Conservation (phyloP, 1,139 yeast genomes). For the Debaryomyces robertsiae region DNA sequence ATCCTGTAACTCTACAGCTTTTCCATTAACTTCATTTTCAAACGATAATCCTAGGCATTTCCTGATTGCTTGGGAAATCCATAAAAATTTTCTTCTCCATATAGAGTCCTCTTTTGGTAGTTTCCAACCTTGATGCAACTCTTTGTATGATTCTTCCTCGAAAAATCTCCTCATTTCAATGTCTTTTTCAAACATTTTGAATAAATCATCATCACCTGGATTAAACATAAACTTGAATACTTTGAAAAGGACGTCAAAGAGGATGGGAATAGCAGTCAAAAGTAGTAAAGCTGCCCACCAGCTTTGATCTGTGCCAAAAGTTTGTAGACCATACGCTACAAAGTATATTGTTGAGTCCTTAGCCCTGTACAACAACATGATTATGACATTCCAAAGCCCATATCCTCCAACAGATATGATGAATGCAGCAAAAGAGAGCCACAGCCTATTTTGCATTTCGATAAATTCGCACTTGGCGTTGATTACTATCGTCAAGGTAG, state of each 20-base stretch:
- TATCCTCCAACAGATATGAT: constrained; percentile 84
- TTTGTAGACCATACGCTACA: constrained; percentile 68
- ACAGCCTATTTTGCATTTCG: constrained; percentile 81
- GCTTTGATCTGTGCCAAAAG: constrained; percentile 75
- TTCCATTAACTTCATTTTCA: background rate
- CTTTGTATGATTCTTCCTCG: constrained; percentile 72
- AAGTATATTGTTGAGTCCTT: constrained; percentile 66
- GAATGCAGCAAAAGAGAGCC: constrained; percentile 70
- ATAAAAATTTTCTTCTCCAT: constrained; percentile 15
- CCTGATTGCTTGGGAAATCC: constrained; percentile 10
- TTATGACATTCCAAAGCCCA: constrained; percentile 79
- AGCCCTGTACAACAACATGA: constrained; percentile 66
- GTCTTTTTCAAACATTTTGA: constrained; percentile 76
- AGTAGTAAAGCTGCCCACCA: constrained; percentile 84
- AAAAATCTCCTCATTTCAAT: constrained; percentile 64
- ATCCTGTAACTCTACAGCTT: constrained; percentile 10
- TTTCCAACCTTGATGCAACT: constrained; percentile 82
- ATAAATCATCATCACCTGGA: constrained; percentile 79
- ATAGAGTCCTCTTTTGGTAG: constrained; percentile 45
- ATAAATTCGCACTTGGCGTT: constrained; percentile 77
- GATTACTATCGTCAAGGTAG: constrained; percentile 70
- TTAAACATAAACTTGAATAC: constrained; percentile 55
- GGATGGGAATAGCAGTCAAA: constrained; percentile 56
- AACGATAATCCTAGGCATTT: constrained; percentile 9
- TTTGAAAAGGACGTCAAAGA: constrained; percentile 67